phyloP scores from a whole-genome alignment of 1,284 basidiomycete genomes.

The Serendipita sp. region DNA sequence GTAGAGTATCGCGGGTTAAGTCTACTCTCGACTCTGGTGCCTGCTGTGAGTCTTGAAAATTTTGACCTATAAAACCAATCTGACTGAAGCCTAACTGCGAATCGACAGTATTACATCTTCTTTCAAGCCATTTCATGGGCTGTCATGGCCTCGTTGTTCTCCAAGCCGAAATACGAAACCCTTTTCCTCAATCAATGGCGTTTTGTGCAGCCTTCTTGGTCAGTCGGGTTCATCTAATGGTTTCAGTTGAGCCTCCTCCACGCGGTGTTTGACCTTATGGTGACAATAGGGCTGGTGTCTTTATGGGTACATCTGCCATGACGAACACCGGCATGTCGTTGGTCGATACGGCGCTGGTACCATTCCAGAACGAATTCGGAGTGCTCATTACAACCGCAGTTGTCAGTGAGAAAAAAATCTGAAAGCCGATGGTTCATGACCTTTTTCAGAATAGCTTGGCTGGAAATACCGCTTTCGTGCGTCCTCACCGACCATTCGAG shows the following conservation, averaged over 20 bases:
- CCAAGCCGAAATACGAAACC: slow-evolving; percentile 33
- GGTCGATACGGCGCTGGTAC: slow-evolving; percentile 80
- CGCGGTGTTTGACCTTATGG: not conserved
- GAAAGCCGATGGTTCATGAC: not conserved
- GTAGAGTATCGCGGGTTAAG: slow-evolving; percentile 87
- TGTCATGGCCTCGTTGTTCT: slow-evolving; percentile 67
- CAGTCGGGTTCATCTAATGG: slow-evolving; percentile 10
- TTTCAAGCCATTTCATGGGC: slow-evolving; percentile 51
- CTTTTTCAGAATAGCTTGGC: slow-evolving; percentile 42
- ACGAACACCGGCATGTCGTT: slow-evolving; percentile 84
- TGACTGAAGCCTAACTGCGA: not conserved
- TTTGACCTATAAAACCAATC: not conserved
- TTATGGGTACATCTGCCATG: slow-evolving; percentile 77
- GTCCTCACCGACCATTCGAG: slow-evolving; percentile 18
- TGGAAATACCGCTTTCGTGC: slow-evolving; percentile 84
- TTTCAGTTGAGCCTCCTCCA: not conserved
- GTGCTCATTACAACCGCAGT: not conserved
- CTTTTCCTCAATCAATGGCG: slow-evolving; percentile 37
- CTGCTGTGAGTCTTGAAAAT: slow-evolving; percentile 29
- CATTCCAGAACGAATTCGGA: slow-evolving; percentile 58
- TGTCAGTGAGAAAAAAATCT: slow-evolving; percentile 14
- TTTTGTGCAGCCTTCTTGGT: slow-evolving; percentile 48
- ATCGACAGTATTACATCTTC: slow-evolving; percentile 56
- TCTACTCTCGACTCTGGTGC: slow-evolving; percentile 63
- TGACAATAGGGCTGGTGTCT: slow-evolving; percentile 64